phyloP scores from a whole-genome alignment of 2,329 filamentous ascomycete species.

The Fusarium temperatum region DNA sequence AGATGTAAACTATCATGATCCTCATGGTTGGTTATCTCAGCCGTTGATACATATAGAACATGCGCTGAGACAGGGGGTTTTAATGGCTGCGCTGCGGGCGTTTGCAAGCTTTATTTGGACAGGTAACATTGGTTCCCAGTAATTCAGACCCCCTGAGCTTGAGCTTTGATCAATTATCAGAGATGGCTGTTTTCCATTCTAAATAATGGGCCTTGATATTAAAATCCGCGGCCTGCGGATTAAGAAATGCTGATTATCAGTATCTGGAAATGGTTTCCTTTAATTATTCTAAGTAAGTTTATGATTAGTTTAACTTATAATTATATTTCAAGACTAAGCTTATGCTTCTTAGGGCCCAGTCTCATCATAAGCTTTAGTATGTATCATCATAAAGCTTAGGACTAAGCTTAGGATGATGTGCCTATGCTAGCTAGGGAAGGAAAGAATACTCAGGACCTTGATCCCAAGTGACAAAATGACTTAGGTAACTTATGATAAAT shows the following conservation, averaged over 20 bases:
- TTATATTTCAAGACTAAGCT: neutral
- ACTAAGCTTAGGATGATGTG: neutral
- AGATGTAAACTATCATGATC: neutral
- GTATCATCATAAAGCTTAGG: neutral
- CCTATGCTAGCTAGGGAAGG: too few relatives aligned
- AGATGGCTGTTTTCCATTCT: neutral
- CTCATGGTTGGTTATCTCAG: neutral
- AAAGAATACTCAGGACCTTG: too few relatives aligned
- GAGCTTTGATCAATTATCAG: constrained; percentile 3
- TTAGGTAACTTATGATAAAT: too few relatives aligned
- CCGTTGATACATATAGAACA: constrained; percentile 1
- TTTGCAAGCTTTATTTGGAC: constrained; percentile 24
- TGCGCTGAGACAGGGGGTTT: constrained; percentile 6
- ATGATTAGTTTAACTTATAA: neutral
- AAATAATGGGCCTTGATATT: neutral
- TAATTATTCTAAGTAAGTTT: neutral
- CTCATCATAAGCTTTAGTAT: neutral
- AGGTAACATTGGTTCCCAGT: constrained; percentile 27
- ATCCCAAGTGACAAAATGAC: too few relatives aligned
- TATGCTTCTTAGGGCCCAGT: neutral
- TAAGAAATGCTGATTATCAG: neutral
- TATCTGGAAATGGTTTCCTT: neutral
- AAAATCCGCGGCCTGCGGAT: neutral
- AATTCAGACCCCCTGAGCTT: constrained; percentile 15
- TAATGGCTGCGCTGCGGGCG: constrained; percentile 34